phyloP scores from a whole-genome alignment of 75 land plant genomes.

The Gnetum montanum region DNA sequence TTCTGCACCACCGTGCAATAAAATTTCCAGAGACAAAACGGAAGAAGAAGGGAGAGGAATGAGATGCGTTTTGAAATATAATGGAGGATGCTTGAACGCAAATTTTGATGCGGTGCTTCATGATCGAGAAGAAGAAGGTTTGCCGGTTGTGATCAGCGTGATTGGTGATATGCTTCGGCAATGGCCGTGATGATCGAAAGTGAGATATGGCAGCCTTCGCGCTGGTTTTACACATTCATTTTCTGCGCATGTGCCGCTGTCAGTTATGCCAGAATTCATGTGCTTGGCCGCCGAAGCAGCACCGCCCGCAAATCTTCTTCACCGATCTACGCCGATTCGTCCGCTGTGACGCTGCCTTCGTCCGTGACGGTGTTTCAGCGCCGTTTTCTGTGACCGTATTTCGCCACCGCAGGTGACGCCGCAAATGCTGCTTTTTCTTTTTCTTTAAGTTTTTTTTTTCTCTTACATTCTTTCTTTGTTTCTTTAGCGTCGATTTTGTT shows the following conservation, averaged over 20 bases:
- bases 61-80: too few relatives aligned
- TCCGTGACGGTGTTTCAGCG: slow-evolving; percentile 46
- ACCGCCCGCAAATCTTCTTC: slow-evolving; percentile 2
- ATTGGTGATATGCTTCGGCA: too few relatives aligned
- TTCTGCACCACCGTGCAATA: too few relatives aligned
- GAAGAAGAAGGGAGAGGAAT: too few relatives aligned
- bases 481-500: background rate
- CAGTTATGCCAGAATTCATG: slow-evolving; percentile 20
- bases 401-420: slow-evolving; percentile 47
- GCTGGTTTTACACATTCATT: slow-evolving; percentile 24
- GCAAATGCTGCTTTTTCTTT: too few relatives aligned
- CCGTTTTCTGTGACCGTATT: slow-evolving; percentile 44
- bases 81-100: too few relatives aligned
- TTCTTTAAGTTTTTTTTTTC: background rate
- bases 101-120: too few relatives aligned
- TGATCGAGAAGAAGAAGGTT: too few relatives aligned
- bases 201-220: slow-evolving; percentile 21
- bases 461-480: background rate
- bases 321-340: slow-evolving; percentile 18
- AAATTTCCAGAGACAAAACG: too few relatives aligned
- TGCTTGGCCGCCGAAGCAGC: slow-evolving; percentile 5
- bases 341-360: slow-evolving; percentile 16
- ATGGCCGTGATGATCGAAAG: slow-evolving; percentile 33
- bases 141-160: too few relatives aligned
- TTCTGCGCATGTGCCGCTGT: slow-evolving; percentile 25